A percentile compares a stretch with the other conserved stretches of the same genome.
phyloP scores from a whole-genome alignment of 371 early-diverging fungal species.

The Phascolomyces articulosus region DNA sequence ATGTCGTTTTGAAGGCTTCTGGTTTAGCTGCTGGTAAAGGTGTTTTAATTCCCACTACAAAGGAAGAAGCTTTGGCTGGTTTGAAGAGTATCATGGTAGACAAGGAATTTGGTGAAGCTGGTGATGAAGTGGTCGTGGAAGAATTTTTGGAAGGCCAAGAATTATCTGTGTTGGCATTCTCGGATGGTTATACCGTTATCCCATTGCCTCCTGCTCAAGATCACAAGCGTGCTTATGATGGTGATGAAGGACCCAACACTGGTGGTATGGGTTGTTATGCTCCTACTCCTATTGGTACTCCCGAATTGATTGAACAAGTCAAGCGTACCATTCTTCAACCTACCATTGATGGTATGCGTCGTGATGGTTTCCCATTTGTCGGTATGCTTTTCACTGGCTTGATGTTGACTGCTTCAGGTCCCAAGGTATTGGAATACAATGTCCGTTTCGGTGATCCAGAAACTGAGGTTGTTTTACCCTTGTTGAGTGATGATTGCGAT shows the following conservation, averaged over 20 bases:
- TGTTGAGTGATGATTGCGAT: conserved; percentile 84
- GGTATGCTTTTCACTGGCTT: conserved; percentile 96
- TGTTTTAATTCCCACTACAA: conserved; percentile 87
- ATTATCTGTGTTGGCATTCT: conserved; percentile 87
- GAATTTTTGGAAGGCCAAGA: conserved; percentile 94
- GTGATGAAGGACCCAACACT: conserved; percentile 95
- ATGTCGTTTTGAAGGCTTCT: conserved; percentile 89
- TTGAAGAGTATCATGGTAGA: conserved; percentile 89
- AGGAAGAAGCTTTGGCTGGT: conserved; percentile 87
- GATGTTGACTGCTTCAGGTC: conserved; percentile 89
- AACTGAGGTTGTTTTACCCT: conserved; percentile 92
- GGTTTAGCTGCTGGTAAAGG: conserved; percentile 98
- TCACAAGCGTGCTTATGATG: conserved; percentile 94
- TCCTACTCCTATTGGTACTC: conserved; percentile 92
- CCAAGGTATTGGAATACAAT: conserved; percentile 96
- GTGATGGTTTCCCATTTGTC: conserved; percentile 95
- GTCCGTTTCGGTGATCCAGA: conserved; percentile 98
- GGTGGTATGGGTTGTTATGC: conserved; percentile 99
- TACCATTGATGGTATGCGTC: conserved; percentile 94
- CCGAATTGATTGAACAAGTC: conserved; percentile 71
- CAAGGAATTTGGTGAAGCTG: conserved; percentile 88
- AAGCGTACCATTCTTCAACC: conserved; percentile 84
- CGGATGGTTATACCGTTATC: conserved; percentile 95
- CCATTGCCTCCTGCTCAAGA: conserved; percentile 95
- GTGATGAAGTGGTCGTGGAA: conserved; percentile 93